Percentiles rank a stretch among this genome's conserved stretches.
Evolutionary conservation across 2,329 filamentous ascomycete species (phyloP).

Genomic region (Dactylellina sp.): DNA sequence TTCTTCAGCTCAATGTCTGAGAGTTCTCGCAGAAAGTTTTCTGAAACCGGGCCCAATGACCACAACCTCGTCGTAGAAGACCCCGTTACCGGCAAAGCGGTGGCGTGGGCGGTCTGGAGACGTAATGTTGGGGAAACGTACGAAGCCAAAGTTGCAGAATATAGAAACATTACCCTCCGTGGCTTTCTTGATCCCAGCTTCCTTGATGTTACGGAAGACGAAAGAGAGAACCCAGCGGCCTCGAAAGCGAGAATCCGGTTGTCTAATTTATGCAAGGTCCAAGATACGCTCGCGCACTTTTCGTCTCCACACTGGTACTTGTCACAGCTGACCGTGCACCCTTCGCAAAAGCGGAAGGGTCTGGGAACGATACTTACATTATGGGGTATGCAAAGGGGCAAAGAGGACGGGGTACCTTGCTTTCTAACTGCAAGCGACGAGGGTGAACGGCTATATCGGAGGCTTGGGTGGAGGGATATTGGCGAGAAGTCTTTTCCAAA

Average conservation of each 20-base stretch:
- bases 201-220: not conserved
- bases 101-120: constrained; percentile 42
- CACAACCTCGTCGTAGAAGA: constrained; percentile 35
- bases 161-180: not conserved
- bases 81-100: constrained; percentile 1
- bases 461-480: constrained; percentile 26
- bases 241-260: constrained; percentile 14
- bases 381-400: constrained; percentile 34
- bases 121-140: constrained; percentile 4
- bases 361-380: constrained; percentile 17
- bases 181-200: not conserved
- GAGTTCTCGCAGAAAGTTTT: constrained; percentile 14
- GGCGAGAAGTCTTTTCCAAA: constrained; percentile 22
- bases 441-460: constrained; percentile 29
- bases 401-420: constrained; percentile 6
- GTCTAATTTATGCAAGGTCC: not conserved
- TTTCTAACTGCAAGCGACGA: constrained; percentile 32
- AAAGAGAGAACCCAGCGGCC: constrained; percentile 8
- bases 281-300: constrained; percentile 19
- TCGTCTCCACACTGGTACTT: constrained; percentile 37
- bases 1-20: constrained; percentile 9
- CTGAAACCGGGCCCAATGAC: not conserved
- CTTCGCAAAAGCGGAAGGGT: constrained; percentile 19
- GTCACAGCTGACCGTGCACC: constrained; percentile 43
- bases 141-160: constrained; percentile 17